phyloP scores from a whole-genome alignment of 768 basidiomycete species.

The Steccherinum ochraceum region DNA sequence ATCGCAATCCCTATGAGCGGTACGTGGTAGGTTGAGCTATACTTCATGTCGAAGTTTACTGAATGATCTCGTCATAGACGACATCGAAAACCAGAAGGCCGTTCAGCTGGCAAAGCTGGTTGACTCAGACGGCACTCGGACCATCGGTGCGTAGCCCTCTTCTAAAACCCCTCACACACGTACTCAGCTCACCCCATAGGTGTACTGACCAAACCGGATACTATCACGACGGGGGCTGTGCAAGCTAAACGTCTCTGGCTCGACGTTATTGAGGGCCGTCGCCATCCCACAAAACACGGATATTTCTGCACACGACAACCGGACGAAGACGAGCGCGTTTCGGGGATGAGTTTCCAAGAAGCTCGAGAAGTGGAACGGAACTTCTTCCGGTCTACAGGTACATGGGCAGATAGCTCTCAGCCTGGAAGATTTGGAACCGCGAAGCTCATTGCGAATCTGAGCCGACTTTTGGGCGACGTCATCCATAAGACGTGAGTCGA shows the following conservation, averaged over 20 bases:
- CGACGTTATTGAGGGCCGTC: conserved; percentile 44
- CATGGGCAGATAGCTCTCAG: conserved; percentile 45
- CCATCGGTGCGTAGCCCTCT: conserved; percentile 37
- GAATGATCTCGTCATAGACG: conserved; percentile 31
- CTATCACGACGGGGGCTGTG: conserved; percentile 30
- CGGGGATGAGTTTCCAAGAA: conserved; percentile 30
- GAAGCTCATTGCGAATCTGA: conserved; percentile 49
- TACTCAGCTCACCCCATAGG: conserved; percentile 23
- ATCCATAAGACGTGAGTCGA: conserved; percentile 12
- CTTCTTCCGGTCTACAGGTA: conserved; percentile 43
- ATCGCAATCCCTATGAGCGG: conserved; percentile 50
- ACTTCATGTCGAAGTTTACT: background rate
- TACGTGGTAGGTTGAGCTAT: conserved; percentile 18
- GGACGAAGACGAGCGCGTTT: conserved; percentile 47
- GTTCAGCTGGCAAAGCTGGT: conserved; percentile 37
- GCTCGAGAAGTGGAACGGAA: conserved; percentile 31
- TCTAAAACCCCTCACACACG: background rate
- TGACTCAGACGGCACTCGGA: conserved; percentile 42
- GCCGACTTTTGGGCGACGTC: conserved; percentile 37
- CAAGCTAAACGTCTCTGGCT: conserved; percentile 34
- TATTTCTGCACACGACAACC: conserved; percentile 67
- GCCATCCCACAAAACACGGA: conserved; percentile 35
- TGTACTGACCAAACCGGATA: conserved; percentile 53
- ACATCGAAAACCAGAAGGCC: conserved; percentile 55
- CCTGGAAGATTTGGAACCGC: conserved; percentile 49